Percentiles rank a stretch among this genome's conserved stretches.
phyloP scores from a whole-genome alignment of 169 alveolate species.

The Cryptosporidium tyzzeri region DNA sequence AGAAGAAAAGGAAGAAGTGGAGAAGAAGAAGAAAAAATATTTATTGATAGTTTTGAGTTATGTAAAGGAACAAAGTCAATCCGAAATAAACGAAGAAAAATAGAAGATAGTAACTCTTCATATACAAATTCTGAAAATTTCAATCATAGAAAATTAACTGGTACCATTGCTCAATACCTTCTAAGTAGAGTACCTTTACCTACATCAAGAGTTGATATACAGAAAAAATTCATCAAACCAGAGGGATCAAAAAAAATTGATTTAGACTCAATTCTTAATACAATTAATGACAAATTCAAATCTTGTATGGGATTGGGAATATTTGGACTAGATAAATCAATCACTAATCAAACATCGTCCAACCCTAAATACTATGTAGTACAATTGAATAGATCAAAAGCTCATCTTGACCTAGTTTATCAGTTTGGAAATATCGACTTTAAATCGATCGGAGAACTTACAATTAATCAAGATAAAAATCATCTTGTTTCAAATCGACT shows the following conservation, averaged over 20 bases:
- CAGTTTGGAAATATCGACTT: constrained; percentile 29
- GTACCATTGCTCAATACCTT: constrained; percentile 46
- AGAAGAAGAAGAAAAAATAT: background rate
- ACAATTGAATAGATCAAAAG: constrained; percentile 28
- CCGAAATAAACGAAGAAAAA: constrained; percentile 12
- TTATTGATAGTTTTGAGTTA: background rate
- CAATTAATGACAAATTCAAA: constrained; percentile 36
- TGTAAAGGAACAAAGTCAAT: background rate
- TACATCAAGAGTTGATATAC: constrained; percentile 54
- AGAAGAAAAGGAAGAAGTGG: no score
- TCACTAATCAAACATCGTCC: background rate
- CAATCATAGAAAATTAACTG: background rate
- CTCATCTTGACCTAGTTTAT: constrained; percentile 31
- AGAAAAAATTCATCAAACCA: constrained; percentile 27
- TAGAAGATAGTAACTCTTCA: background rate
- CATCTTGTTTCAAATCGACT: constrained; percentile 13
- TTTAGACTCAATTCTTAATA: constrained; percentile 26
- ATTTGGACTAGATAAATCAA: constrained; percentile 27
- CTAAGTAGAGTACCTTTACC: constrained; percentile 67
- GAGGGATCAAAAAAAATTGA: constrained; percentile 26
- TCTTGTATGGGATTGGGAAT: constrained; percentile 50
- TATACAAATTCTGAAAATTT: background rate
- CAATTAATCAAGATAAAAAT: background rate
- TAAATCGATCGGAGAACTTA: constrained; percentile 55
- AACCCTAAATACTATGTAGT: constrained; percentile 67